phyloP scores from a whole-genome alignment of 148 eudicot genomes.

The Heliamphora exappendiculata region DNA sequence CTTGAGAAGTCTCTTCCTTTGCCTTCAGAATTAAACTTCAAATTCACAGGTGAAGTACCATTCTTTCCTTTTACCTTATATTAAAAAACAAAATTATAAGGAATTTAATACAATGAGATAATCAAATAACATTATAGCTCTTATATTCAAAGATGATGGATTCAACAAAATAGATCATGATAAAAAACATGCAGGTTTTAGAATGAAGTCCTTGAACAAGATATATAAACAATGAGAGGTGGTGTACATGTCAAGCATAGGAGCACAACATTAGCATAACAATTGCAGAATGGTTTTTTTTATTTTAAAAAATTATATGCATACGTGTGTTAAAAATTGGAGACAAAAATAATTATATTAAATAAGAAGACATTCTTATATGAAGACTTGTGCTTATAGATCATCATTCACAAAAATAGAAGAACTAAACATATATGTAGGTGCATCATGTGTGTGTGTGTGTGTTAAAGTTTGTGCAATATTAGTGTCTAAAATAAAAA shows the following conservation, averaged over 20 bases:
- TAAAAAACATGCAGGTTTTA: conserved; percentile 51
- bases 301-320: too few relatives aligned
- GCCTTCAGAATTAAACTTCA: conserved; percentile 51
- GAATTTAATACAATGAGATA: not conserved
- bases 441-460: not conserved
- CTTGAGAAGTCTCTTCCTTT: conserved; percentile 43
- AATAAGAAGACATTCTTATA: not conserved
- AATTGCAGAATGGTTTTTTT: conserved; percentile 48
- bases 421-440: not conserved
- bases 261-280: conserved; percentile 83
- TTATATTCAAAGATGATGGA: not conserved
- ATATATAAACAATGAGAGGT: conserved; percentile 79
- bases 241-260: conserved; percentile 88
- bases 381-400: not conserved
- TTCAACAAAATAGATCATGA: not conserved
- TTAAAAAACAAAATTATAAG: conserved; percentile 12
- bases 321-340: too few relatives aligned
- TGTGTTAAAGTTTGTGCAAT: too few relatives aligned
- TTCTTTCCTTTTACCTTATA: conserved; percentile 52
- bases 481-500: too few relatives aligned
- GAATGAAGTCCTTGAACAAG: conserved; percentile 77
- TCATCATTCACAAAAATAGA: not conserved
- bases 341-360: not conserved
- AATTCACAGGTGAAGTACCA: conserved; percentile 93
- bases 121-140: not conserved